Base-by-base conservation (phyloP, 345 rosid species). In the Corchorus olitorius region DNA sequence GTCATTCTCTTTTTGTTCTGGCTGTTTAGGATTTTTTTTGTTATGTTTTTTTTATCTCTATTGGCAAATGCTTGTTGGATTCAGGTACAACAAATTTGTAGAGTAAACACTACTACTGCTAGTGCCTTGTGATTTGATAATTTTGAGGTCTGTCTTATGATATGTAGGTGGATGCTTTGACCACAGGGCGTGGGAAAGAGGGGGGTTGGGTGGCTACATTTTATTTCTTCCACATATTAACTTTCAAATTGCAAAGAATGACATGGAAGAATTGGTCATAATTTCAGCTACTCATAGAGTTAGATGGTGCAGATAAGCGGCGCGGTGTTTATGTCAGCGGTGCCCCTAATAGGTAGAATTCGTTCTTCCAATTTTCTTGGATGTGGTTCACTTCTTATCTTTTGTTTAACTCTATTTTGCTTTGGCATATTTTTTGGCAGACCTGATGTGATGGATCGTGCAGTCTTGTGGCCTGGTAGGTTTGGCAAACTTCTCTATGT, bases 81-180 rank as follows among this genome's bases (percentile, higher is more conserved):
- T 27, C 27, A 27, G 27, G 27, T 27, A 27, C 27, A 27, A 27
- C 27, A 27, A 27, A 27, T 27, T 27, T 27, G 27, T 27, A 27
- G 59, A 16, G 8, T 50, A 65, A 65, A n/a, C 45, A n/a, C 19
- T 43, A 4, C 70, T 65, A 65, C 70, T 65, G 33, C 48, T 45
- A 45, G 10, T 45, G 10, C 10, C 48, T 45, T 43, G 4, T 4
- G 34, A 17, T 70, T 50, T 72, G 16, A 41, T 12, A 41, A 3
- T 52, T 27, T 64, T 76, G 20, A 59, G 74, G 53, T 16, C 43
- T 71, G 61, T 73, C 33, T 55, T 77, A 61, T 80, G 71, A 55
- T 74, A 10, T 72, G 22, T 83, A 93, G 99, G 93, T 96, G 81
- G 99, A 96, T 89, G 97, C 99, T 78, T 81, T 96, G 83, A 92